Conservation (phyloP, 2,329 filamentous ascomycete species). For the Periglandula ipomoeae region DNA sequence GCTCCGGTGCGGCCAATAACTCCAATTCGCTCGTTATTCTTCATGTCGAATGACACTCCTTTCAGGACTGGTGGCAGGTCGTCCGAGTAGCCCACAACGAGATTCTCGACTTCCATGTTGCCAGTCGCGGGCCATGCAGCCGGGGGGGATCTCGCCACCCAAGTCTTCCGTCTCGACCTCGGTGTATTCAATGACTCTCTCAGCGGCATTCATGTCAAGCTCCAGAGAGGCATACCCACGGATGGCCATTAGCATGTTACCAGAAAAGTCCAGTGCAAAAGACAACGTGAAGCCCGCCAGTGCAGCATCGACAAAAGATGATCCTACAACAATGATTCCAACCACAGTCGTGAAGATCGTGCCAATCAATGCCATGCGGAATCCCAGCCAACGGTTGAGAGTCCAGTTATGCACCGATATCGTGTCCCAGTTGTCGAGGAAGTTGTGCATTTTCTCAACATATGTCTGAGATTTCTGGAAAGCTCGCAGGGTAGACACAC, state of each 20-base stretch:
- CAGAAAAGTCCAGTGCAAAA: constrained; percentile 63
- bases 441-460: constrained; percentile 57
- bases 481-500: constrained; percentile 66
- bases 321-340: constrained; percentile 53
- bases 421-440: constrained; percentile 58
- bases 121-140: constrained; percentile 70
- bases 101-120: constrained; percentile 60
- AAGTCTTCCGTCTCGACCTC: constrained; percentile 59
- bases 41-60: constrained; percentile 57
- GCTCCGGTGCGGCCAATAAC: constrained; percentile 71
- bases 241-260: constrained; percentile 55
- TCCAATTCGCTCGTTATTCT: constrained; percentile 61
- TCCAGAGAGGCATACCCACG: constrained; percentile 62
- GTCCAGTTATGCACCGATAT: constrained; percentile 61
- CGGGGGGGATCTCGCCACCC: constrained; percentile 49
- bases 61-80: constrained; percentile 64
- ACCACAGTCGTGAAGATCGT: constrained; percentile 59
- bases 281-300: constrained; percentile 68
- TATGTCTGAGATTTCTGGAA: constrained; percentile 62
- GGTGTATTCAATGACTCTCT: constrained; percentile 68
- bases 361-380: constrained; percentile 62
- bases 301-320: constrained; percentile 54
- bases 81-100: constrained; percentile 63
- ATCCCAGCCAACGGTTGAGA: constrained; percentile 69
- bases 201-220: constrained; percentile 69